Evolutionary conservation across 129 eudicot species (phyloP).

Genomic region (Gnaphalium uliginosum): DNA sequence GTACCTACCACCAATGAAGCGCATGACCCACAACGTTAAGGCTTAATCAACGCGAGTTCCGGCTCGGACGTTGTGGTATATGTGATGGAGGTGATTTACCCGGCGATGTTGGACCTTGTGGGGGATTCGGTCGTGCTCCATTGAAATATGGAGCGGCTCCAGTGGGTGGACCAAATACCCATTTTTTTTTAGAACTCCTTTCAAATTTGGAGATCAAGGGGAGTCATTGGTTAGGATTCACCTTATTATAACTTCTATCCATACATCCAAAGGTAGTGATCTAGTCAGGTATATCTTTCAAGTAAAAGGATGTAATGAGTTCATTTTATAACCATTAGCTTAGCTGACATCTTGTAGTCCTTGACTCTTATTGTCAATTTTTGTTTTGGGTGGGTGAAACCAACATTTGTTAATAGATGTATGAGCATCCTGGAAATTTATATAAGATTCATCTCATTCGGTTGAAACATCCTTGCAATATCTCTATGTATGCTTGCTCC

Average conservation of each 20-base stretch:
- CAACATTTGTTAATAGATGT: constrained; percentile 1
- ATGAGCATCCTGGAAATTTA: background rate
- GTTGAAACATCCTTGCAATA: background rate
- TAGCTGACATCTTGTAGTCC: background rate
- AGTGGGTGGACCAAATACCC: no score
- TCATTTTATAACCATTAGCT: constrained; percentile 6
- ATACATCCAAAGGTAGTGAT: constrained; percentile 8
- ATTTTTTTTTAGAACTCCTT: background rate
- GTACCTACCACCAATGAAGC: no score
- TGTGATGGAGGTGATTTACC: no score
- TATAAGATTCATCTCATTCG: background rate
- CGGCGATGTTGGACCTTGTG: no score
- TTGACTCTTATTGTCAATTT: background rate
- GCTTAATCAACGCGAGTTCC: no score
- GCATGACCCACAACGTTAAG: no score
- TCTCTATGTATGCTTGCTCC: constrained; percentile 4
- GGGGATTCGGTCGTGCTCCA: no score
- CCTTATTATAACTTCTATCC: background rate
- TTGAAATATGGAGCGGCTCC: no score
- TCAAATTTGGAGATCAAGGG: constrained; percentile 1
- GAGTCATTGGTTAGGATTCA: background rate
- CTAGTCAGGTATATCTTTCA: background rate
- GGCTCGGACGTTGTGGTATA: no score
- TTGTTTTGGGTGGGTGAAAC: constrained; percentile 3
- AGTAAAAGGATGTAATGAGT: constrained; percentile 8